A percentile compares a stretch with the other conserved stretches of the same genome.
Evolutionary conservation across 2,329 filamentous ascomycete genomes (phyloP).

Genomic region (Fusarium lateritium): DNA sequence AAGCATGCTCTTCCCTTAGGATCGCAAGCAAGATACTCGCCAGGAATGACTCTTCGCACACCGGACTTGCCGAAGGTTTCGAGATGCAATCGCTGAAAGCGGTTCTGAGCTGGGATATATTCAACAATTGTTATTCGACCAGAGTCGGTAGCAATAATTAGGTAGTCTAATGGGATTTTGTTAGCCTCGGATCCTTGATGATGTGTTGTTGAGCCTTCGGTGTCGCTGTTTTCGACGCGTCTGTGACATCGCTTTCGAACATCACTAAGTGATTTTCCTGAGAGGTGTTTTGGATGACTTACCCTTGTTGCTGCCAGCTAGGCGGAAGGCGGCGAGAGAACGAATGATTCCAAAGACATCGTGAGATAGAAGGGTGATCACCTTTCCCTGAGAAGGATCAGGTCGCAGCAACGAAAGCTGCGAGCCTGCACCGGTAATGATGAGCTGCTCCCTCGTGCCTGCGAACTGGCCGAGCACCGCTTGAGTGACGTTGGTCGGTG

Average conservation of each 20-base stretch:
- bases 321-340: slow-evolving; percentile 86
- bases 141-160: slow-evolving; percentile 95
- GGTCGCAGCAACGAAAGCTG: slow-evolving; percentile 90
- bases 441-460: slow-evolving; percentile 97
- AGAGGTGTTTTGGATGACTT: slow-evolving; percentile 65
- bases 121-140: slow-evolving; percentile 95
- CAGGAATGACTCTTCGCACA: slow-evolving; percentile 91
- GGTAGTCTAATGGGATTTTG: slow-evolving; percentile 78
- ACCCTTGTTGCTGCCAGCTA: slow-evolving; percentile 97
- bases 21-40: slow-evolving; percentile 95
- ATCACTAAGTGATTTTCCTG: slow-evolving; percentile 77
- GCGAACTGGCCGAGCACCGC: slow-evolving; percentile 96
- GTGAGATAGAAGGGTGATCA: slow-evolving; percentile 88
- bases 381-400: slow-evolving; percentile 86
- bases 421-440: slow-evolving; percentile 93
- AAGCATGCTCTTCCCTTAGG: slow-evolving; percentile 96
- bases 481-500: slow-evolving; percentile 89
- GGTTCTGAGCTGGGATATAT: slow-evolving; percentile 88
- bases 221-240: slow-evolving; percentile 41
- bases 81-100: slow-evolving; percentile 89
- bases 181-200: slow-evolving; percentile 48
- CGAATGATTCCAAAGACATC: slow-evolving; percentile 97
- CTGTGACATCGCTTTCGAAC: slow-evolving; percentile 51
- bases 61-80: slow-evolving; percentile 99
- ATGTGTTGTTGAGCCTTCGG: slow-evolving; percentile 48